These are phyloP conservation scores for Beauveria medogensis DNA, from an alignment of 2,329 filamentous ascomycete genomes.

Conservation along the genomic window DNA sequence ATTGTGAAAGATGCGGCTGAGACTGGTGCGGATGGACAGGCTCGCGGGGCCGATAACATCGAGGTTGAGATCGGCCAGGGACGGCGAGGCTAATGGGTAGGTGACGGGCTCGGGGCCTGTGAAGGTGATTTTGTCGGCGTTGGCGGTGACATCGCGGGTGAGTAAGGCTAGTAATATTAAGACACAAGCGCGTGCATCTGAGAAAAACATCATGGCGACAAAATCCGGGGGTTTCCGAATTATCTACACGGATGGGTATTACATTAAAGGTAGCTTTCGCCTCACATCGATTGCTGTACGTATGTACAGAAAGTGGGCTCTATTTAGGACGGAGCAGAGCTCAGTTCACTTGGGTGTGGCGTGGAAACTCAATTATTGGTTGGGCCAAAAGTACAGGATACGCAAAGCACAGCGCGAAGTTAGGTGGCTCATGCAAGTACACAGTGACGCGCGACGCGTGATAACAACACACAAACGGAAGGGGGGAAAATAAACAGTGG, in stretches of 20 bases:
- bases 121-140: slow-evolving; percentile 90
- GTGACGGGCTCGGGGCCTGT: slow-evolving; percentile 54
- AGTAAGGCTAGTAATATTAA: slow-evolving; percentile 12
- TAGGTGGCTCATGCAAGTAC: not conserved
- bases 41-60: slow-evolving; percentile 52
- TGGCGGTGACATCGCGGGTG: slow-evolving; percentile 40
- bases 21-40: slow-evolving; percentile 49
- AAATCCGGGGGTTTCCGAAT: not conserved
- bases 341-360: not conserved
- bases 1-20: slow-evolving; percentile 62
- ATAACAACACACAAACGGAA: not conserved
- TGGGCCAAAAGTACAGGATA: not conserved
- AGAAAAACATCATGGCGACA: not conserved
- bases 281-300: not conserved
- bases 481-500: not conserved
- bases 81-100: slow-evolving; percentile 35
- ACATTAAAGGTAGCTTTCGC: not conserved
- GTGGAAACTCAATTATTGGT: not conserved
- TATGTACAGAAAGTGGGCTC: not conserved
- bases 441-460: slow-evolving; percentile 10
- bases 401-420: not conserved
- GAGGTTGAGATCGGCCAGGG: slow-evolving; percentile 50
- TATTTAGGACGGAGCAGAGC: not conserved
- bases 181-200: not conserved
- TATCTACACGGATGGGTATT: not conserved